phyloP scores from a whole-genome alignment of 768 basidiomycete genomes.

The Kwoniella sp. region DNA sequence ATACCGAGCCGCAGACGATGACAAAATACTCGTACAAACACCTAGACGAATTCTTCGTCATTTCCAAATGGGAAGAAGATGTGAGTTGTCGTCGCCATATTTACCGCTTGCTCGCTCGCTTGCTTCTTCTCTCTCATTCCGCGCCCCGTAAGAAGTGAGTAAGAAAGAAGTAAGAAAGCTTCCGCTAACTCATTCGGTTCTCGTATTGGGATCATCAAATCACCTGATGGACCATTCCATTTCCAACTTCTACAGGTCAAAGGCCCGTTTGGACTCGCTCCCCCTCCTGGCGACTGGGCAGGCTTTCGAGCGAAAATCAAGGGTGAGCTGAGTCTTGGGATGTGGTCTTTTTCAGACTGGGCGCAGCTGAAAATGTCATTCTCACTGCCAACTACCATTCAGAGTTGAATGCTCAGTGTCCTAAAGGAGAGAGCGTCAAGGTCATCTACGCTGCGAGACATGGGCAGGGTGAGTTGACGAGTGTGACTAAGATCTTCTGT shows the following conservation, averaged over 20 bases:
- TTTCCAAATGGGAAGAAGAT: constrained; percentile 29
- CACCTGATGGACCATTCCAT: no score
- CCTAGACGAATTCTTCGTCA: constrained; percentile 29
- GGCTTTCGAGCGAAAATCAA: constrained; percentile 23
- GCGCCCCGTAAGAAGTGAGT: no score
- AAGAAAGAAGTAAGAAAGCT: no score
- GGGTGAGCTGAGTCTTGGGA: constrained; percentile 17
- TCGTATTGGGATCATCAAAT: no score
- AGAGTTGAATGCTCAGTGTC: constrained; percentile 26
- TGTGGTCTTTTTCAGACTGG: no score
- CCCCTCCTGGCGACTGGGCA: constrained; percentile 31
- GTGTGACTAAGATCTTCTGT: no score
- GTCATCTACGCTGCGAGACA: constrained; percentile 40
- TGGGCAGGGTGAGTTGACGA: constrained; percentile 30
- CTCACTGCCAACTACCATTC: neutral
- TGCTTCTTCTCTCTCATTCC: no score
- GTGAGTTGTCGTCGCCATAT: constrained; percentile 21
- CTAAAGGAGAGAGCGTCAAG: constrained; percentile 27
- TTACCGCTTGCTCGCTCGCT: no score
- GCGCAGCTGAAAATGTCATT: constrained; percentile 1
- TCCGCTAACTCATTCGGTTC: no score
- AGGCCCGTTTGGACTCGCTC: constrained; percentile 26
- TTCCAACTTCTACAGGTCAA: constrained; percentile 27
- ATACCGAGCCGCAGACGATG: constrained; percentile 6
- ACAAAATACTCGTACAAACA: constrained; percentile 24